phyloP scores from a whole-genome alignment of 805 yeast species.

The Zygoascus tannicola region DNA sequence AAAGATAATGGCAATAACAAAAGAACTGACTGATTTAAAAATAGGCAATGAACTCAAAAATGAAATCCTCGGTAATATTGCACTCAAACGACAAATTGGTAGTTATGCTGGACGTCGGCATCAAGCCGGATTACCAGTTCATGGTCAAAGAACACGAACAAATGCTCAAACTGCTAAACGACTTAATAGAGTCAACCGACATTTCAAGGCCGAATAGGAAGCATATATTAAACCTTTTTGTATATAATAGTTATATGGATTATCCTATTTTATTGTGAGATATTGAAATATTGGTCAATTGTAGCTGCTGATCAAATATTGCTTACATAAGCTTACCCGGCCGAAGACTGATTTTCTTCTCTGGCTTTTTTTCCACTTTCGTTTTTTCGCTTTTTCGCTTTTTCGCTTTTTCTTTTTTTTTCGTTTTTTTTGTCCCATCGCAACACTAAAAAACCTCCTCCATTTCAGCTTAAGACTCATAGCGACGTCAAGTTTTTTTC shows the following conservation, averaged over 20 bases:
- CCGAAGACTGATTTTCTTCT: no score
- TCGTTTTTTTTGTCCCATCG: background rate
- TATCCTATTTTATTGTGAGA: no score
- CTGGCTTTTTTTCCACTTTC: no score
- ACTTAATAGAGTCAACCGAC: conserved; percentile 62
- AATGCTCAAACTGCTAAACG: conserved; percentile 86
- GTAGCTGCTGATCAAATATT: no score
- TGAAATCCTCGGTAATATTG: conserved; percentile 58
- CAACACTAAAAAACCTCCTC: background rate
- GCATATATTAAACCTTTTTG: no score
- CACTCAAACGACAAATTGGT: conserved; percentile 69
- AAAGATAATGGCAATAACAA: conserved; percentile 75
- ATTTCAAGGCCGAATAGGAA: conserved; percentile 8
- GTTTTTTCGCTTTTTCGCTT: no score
- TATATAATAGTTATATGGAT: no score
- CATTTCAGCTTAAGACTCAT: background rate
- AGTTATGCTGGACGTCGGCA: conserved; percentile 86
- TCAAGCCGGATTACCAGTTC: conserved; percentile 66
- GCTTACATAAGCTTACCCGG: no score
- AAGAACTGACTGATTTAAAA: conserved; percentile 72
- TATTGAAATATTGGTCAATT: no score
- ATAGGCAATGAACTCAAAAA: conserved; percentile 72
- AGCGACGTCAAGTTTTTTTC: background rate
- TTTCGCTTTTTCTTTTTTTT: no score
- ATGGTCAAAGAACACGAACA: conserved; percentile 86